These are phyloP conservation scores for Dothideomycetes sp. DNA, from an alignment of 2,329 filamentous ascomycete genomes.

Conservation along the genomic window DNA sequence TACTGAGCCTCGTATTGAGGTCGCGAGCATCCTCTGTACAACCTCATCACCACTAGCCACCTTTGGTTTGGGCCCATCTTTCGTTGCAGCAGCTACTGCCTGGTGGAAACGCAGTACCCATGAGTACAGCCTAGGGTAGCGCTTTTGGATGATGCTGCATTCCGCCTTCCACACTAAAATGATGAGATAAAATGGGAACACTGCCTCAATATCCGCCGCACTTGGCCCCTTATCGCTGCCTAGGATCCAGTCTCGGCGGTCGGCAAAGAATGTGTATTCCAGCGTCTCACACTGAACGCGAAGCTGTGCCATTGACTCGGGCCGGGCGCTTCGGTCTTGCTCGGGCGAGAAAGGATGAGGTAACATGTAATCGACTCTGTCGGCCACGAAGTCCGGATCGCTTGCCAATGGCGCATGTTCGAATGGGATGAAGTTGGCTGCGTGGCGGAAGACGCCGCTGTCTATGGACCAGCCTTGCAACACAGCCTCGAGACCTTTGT, in stretches of 20 bases:
- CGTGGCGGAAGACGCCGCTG: constrained; percentile 44
- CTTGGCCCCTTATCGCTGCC: constrained; percentile 39
- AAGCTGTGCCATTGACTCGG: constrained; percentile 47
- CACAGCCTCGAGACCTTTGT: constrained; percentile 40
- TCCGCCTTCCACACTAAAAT: constrained; percentile 9
- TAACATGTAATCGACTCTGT: constrained; percentile 37
- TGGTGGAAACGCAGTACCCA: constrained; percentile 55
- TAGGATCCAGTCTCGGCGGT: constrained; percentile 55
- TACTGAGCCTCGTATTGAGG: not conserved
- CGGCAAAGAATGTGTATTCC: constrained; percentile 48
- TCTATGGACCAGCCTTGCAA: constrained; percentile 47
- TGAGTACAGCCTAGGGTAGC: constrained; percentile 49
- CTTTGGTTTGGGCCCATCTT: constrained; percentile 27
- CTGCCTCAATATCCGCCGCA: constrained; percentile 53
- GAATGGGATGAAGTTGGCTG: constrained; percentile 43
- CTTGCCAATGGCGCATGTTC: constrained; percentile 40
- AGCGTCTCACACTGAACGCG: constrained; percentile 44
- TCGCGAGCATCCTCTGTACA: constrained; percentile 16
- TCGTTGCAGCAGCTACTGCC: constrained; percentile 33
- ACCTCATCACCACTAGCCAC: constrained; percentile 45
- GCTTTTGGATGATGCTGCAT: constrained; percentile 37
- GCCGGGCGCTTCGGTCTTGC: constrained; percentile 30
- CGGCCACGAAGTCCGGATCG: constrained; percentile 48
- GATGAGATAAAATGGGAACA: not conserved
- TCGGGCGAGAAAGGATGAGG: constrained; percentile 31